Conservation (phyloP, 352 stramenopile species). For the Phytopythium cucurbitacearum region DNA sequence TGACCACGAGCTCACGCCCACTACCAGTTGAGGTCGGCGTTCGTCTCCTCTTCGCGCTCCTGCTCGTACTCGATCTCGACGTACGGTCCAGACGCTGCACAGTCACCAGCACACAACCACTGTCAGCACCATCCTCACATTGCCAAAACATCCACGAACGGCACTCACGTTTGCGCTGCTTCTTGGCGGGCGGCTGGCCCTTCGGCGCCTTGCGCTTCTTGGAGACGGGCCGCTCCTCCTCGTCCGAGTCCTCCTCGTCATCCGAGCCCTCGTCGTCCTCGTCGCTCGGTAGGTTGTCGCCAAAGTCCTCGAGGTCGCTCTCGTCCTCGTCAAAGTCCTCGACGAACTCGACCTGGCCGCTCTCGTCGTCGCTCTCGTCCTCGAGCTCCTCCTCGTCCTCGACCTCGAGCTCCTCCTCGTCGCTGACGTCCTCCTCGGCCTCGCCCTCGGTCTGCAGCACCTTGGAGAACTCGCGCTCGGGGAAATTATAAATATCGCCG, state of each 20-base stretch:
- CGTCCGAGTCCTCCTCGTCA: conserved; percentile 44
- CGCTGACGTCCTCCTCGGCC: conserved; percentile 91
- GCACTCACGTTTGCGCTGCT: conserved; percentile 59
- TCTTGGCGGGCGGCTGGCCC: conserved; percentile 41
- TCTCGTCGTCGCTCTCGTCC: conserved; percentile 55
- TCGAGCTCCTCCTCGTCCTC: conserved; percentile 63
- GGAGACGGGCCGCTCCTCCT: conserved; percentile 29
- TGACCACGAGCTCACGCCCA: neutral
- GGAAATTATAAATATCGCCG: conserved; percentile 99
- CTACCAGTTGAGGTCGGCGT: conserved; percentile 54
- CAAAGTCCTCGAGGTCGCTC: conserved; percentile 88
- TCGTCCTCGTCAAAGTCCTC: conserved; percentile 92
- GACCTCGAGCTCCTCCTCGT: conserved; percentile 63
- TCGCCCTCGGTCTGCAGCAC: conserved; percentile 80
- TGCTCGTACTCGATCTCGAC: conserved; percentile 88
- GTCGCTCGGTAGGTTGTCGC: conserved; percentile 46
- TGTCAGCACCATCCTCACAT: neutral
- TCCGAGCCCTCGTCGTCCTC: conserved; percentile 53
- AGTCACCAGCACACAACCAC: conserved; percentile 1
- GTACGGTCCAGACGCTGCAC: conserved; percentile 50
- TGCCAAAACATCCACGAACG: neutral
- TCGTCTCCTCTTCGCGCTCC: conserved; percentile 56
- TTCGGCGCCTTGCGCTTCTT: conserved; percentile 68
- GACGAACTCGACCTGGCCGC: conserved; percentile 77
- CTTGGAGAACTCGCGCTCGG: conserved; percentile 89